Evolutionary conservation across 345 rosid species (phyloP), one percentile per base, ranked within the genome.

Genomic region (Ricinus communis): DNA sequence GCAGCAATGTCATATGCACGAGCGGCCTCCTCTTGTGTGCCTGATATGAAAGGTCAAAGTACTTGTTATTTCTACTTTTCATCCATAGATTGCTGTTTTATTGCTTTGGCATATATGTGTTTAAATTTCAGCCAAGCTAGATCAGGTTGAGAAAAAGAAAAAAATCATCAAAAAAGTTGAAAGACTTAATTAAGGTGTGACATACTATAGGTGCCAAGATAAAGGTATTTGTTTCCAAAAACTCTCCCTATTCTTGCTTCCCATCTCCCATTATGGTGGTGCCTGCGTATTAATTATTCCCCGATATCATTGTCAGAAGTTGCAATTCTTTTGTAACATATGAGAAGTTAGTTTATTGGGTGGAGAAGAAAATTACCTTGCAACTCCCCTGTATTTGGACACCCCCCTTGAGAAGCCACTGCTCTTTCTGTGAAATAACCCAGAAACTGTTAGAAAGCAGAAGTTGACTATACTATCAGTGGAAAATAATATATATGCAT

Each of bases 381-480:
- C 93, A 68, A 88, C 93, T 69, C 90, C 93, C 56, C 93, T 80
- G 55, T 86, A 88, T 80, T 79, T 86, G 52, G 93, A 88, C 47
- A 86, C 88, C 36, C 90, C 90, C 77, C 93, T 86, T 16, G 93
- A 88, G 53, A 86, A 86, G n/a, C 93, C 90, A 60, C 88, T 88
- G 79, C 93, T 88, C 68, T 81, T 86, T 74, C 93, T 88, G 82
- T 18, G 5, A 75, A 13, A 18, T 33, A 68, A 30, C 51, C 30
- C 21, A 55, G 59, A 52, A 10, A 22, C 6, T 65, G 30, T n/a
- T 38, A 70, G 60, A 58, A 61, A 58, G 24, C 45, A 11, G 27
- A 24, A 18, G 24, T 19, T 8, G n/a, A 12, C 55, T 13, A 36
- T 21, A 12, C 43, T 13, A 25, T 22, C 16, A 36, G 56, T 36